Evolutionary conservation across 2,329 filamentous ascomycete species (phyloP), one percentile per base, ranked within the genome.

Genomic region (Cyanodermella asteris): DNA sequence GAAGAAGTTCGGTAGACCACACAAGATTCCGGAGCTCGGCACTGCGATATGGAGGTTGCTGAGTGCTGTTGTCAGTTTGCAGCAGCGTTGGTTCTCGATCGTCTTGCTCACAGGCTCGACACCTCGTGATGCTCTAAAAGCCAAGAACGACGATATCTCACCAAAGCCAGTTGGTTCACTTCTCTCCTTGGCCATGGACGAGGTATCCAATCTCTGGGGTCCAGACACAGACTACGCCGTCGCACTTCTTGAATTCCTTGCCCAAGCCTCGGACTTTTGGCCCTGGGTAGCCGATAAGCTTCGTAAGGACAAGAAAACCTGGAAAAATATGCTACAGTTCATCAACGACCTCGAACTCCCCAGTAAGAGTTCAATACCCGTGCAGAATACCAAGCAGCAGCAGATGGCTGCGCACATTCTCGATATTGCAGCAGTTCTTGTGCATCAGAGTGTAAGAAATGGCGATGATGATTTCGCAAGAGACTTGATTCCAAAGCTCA

Each of bases 271-370:
- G 42, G 87, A 91, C 45, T 77, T 81, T 42, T 94, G 84, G 84
- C 75, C 82, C 1, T 91, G 84, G 78, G 82, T 80, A 2, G 81
- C 90, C n/a, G n/a, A n/a, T n/a, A n/a, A n/a, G n/a, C n/a, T n/a
- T n/a, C n/a, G n/a, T n/a, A n/a, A n/a, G n/a, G n/a, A n/a, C n/a
- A n/a, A n/a, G n/a, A n/a, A n/a, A n/a, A n/a, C n/a, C n/a, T n/a
- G n/a, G n/a, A n/a, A n/a, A n/a, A n/a, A n/a, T n/a, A n/a, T n/a
- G n/a, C n/a, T n/a, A n/a, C n/a, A n/a, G n/a, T n/a, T n/a, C n/a
- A n/a, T n/a, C n/a, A n/a, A n/a, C n/a, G n/a, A n/a, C n/a, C n/a
- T n/a, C n/a, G n/a, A n/a, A n/a, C n/a, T n/a, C n/a, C n/a, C n/a
- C n/a, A n/a, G n/a, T n/a, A n/a, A n/a, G n/a, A n/a, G n/a, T n/a